These are phyloP conservation scores for Plasmodium malariae DNA, from an alignment of 169 alveolate species.

Conservation along the genomic window DNA sequence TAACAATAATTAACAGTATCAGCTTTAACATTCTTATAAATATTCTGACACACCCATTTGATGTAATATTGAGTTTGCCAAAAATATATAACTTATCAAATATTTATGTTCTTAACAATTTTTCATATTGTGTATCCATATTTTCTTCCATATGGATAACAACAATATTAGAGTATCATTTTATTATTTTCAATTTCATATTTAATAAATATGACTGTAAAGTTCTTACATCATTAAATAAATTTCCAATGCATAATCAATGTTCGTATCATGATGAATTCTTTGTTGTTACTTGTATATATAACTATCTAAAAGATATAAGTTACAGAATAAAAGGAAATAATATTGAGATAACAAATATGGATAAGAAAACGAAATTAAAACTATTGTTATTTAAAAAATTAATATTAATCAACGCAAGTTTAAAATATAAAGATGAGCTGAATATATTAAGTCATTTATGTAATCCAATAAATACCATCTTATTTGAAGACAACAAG, in stretches of 20 bases:
- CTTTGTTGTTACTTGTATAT: constrained; percentile 69
- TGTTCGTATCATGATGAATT: constrained; percentile 74
- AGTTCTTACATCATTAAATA: constrained; percentile 59
- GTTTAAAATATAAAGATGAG: constrained; percentile 75
- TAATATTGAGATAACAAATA: constrained; percentile 71
- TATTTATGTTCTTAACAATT: constrained; percentile 61
- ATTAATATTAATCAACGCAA: constrained; percentile 55
- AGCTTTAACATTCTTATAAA: constrained; percentile 49
- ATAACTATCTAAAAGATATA: constrained; percentile 60
- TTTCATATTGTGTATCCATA: constrained; percentile 67
- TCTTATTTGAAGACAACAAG: constrained; percentile 62
- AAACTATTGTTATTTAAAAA: constrained; percentile 65
- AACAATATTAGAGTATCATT: constrained; percentile 66
- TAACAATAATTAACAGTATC: constrained; percentile 65
- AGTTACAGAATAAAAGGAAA: constrained; percentile 65
- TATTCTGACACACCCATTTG: constrained; percentile 70
- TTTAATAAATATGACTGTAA: constrained; percentile 69
- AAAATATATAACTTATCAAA: constrained; percentile 67
- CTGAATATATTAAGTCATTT: constrained; percentile 61
- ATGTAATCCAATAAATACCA: constrained; percentile 71
- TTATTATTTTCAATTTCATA: constrained; percentile 64
- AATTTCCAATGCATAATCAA: constrained; percentile 68
- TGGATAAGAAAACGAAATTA: constrained; percentile 68
- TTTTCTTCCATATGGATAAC: constrained; percentile 76
- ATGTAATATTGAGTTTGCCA: constrained; percentile 68